A percentile compares a stretch with the other conserved stretches of the same genome.
phyloP scores from a whole-genome alignment of 176 grass and related monocot species.

The Ensete ventricosum region DNA sequence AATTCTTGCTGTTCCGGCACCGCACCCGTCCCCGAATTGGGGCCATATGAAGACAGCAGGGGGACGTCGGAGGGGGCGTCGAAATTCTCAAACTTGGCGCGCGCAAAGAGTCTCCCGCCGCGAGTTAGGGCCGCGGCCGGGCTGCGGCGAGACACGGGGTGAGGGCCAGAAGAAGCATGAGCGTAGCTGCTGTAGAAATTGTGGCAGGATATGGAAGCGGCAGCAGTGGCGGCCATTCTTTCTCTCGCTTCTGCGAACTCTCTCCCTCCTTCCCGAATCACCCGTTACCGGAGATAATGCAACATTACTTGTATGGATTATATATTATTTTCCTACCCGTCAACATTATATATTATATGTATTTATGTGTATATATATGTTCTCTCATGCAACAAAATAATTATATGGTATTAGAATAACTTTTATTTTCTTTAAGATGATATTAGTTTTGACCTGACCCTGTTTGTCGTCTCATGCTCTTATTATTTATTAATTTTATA shows the following conservation, averaged over 20 bases:
- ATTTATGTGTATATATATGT: too few relatives aligned
- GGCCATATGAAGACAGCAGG: not conserved
- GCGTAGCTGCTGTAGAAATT: not conserved
- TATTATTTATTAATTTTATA: too few relatives aligned
- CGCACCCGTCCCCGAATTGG: not conserved
- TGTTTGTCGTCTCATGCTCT: too few relatives aligned
- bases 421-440: too few relatives aligned
- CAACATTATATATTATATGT: too few relatives aligned
- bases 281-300: not conserved
- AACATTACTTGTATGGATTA: not conserved
- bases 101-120: slow-evolving; percentile 11
- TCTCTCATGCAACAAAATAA: too few relatives aligned
- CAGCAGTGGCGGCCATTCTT: not conserved
- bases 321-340: too few relatives aligned
- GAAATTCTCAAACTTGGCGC: slow-evolving; percentile 77
- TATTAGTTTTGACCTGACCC: too few relatives aligned
- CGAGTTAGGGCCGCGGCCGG: slow-evolving; percentile 2
- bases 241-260: not conserved
- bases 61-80: slow-evolving; percentile 32
- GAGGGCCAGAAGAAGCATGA: not conserved
- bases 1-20: not conserved
- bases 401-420: too few relatives aligned
- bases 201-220: not conserved
- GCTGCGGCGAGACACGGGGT: not conserved
- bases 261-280: not conserved